Evolutionary conservation across 1,284 basidiomycete genomes (phyloP), one percentile per base, ranked within the genome.

Genomic region (Boletus austroedulis): DNA sequence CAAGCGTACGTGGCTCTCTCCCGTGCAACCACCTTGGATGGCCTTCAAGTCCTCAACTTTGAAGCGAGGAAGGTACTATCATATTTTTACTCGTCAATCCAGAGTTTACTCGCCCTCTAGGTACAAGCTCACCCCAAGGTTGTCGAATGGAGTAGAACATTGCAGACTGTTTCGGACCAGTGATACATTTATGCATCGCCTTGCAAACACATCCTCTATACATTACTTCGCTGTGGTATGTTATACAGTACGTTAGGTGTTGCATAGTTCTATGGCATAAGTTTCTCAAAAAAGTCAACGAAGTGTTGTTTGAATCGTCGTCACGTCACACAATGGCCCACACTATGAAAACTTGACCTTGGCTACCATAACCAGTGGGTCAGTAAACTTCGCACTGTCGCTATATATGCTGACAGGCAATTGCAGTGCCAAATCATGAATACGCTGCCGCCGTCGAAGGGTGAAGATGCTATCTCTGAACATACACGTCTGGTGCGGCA

Each of bases 1-100:
- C 94, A 94, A 79, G 94, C 94, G 36, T 98, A 99, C 67, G 95
- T 98, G 31, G 96, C 97, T 0, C 80, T 99, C 19, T 97, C 95
- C 24, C 92, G 97, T 34, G 97, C 97, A 4, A 97, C 95, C 0
- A 89, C 87, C 11, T 77, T 99, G 47, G 89, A 95, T 11, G 93
- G 95, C 1, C 80, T 99, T 24, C 94, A 99, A 71, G 92, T 98
- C 1, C 76, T 92, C 5, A 87, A 92, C 43, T 99, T 99, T 73
- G 84, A 91, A 64, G 77, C 88, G 0, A 81, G 74, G 34, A 96
- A 95, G 80, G 87, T 87, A 60, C 58, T 65, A 55, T 43, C 40
- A 17, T 40, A 12, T 34, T 24, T 44, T 23, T 6, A 21, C 31
- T 19, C 19, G 44, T 38, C 31, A 19, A 7, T 7, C 15, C 17